phyloP scores from a whole-genome alignment of 164 flowering plant species.

The Aristolochia fimbriata region DNA sequence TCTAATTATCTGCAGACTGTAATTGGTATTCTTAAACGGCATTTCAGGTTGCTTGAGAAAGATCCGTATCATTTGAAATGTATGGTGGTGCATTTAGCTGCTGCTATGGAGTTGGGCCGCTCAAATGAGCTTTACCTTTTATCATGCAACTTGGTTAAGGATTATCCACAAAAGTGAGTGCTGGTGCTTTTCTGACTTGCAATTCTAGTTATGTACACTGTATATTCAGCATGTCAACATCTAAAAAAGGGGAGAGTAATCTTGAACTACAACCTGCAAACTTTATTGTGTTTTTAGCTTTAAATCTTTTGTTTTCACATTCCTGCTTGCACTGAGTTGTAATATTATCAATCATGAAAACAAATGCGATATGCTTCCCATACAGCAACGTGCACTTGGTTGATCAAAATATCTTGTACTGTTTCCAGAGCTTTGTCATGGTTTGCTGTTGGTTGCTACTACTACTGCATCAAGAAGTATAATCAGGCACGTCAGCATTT shows the following conservation, averaged over 20 bases:
- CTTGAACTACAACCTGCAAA: no score
- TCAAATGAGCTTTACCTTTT: conserved; percentile 94
- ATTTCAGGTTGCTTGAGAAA: conserved; percentile 79
- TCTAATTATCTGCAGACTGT: neutral
- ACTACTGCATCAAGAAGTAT: conserved; percentile 86
- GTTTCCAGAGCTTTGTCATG: conserved; percentile 78
- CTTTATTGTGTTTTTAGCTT: no score
- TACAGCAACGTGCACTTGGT: no score
- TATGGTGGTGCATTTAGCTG: conserved; percentile 87
- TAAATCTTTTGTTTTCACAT: no score
- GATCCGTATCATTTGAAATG: conserved; percentile 93
- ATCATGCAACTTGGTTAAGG: conserved; percentile 92
- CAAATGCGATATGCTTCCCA: no score
- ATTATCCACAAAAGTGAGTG: conserved; percentile 94
- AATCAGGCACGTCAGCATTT: conserved; percentile 83
- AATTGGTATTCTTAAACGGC: no score
- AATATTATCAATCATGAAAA: no score
- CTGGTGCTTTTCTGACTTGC: neutral
- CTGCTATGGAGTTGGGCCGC: conserved; percentile 95
- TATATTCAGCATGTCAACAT: no score
- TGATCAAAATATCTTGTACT: neutral
- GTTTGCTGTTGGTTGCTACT: conserved; percentile 99
- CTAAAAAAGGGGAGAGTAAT: no score
- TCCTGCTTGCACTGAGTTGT: no score
- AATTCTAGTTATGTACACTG: no score